A percentile compares a stretch with the other conserved stretches of the same genome.
Evolutionary conservation across 805 yeast genomes (phyloP).

Genomic region (Candida morakotiae): DNA sequence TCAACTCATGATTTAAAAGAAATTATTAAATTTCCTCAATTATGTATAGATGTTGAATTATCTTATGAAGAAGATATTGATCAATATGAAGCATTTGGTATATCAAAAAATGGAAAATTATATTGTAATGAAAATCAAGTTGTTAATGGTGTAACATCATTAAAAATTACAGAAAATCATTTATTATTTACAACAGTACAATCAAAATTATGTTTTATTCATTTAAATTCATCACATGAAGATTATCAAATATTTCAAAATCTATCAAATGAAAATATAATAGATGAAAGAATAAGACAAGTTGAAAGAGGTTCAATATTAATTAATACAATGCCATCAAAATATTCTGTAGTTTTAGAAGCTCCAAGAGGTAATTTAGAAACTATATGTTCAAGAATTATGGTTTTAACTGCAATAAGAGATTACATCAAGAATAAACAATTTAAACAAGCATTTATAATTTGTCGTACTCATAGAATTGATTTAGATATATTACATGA

Average conservation of each 20-base stretch:
- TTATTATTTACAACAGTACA: constrained; percentile 85
- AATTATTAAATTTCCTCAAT: constrained; percentile 58
- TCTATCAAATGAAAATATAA: constrained; percentile 17
- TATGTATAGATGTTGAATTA: constrained; percentile 58
- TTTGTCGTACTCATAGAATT: constrained; percentile 88
- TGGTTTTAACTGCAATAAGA: constrained; percentile 84
- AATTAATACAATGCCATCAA: constrained; percentile 77
- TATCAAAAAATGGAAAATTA: constrained; percentile 71
- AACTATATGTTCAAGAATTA: constrained; percentile 87
- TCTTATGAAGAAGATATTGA: constrained; percentile 22
- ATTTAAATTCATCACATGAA: constrained; percentile 43
- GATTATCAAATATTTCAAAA: constrained; percentile 27
- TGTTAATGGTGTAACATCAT: constrained; percentile 76
- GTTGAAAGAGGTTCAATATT: constrained; percentile 91
- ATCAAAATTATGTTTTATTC: constrained; percentile 76
- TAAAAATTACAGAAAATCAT: constrained; percentile 66
- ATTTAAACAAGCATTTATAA: constrained; percentile 70
- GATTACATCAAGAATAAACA: constrained; percentile 52
- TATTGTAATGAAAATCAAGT: constrained; percentile 58
- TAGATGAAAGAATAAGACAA: constrained; percentile 81
- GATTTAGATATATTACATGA: constrained; percentile 89
- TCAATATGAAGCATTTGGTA: constrained; percentile 52
- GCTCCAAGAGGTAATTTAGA: constrained; percentile 97
- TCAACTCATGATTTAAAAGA: constrained; percentile 24
- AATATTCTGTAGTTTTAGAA: constrained; percentile 77